A percentile compares a stretch with the other conserved stretches of the same genome.
Conservation (phyloP, 352 stramenopile genomes). For the Plasmopara muralis region DNA sequence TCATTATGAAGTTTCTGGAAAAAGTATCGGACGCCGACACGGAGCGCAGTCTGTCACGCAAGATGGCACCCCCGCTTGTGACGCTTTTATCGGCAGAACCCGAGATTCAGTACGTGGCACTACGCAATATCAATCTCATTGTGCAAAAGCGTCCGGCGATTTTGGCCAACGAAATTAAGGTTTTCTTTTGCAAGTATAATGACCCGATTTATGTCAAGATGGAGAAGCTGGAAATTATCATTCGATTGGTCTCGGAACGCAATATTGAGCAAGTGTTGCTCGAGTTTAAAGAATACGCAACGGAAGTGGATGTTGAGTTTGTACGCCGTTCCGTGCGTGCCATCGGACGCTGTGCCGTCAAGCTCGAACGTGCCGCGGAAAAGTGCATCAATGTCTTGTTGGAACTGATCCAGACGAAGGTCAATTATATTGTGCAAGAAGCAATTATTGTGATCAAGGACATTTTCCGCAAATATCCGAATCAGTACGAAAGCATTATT, state of each 20-base stretch:
- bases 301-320: constrained; percentile 99
- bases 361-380: constrained; percentile 96
- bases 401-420: constrained; percentile 98
- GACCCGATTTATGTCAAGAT: constrained; percentile 96
- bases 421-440: constrained; percentile 99
- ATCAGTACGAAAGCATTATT: constrained; percentile 99
- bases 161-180: constrained; percentile 93
- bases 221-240: constrained; percentile 99
- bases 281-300: constrained; percentile 99
- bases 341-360: constrained; percentile 97
- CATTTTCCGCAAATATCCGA: constrained; percentile 99
- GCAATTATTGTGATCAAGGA: constrained; percentile 99
- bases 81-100: constrained; percentile 97
- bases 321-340: constrained; percentile 95
- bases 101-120: constrained; percentile 99
- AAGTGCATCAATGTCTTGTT: constrained; percentile 98
- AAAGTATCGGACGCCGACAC: constrained; percentile 93
- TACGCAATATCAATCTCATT: constrained; percentile 99
- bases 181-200: constrained; percentile 99
- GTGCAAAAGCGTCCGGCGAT: constrained; percentile 97
- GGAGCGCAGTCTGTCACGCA: constrained; percentile 85
- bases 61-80: constrained; percentile 97
- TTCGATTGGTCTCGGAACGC: constrained; percentile 95
- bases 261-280: constrained; percentile 99
- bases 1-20: constrained; percentile 94